A percentile compares a stretch with the other conserved stretches of the same genome.
Conservation (phyloP, 2,329 filamentous ascomycete species). For the Paramyrothecium roridum region DNA sequence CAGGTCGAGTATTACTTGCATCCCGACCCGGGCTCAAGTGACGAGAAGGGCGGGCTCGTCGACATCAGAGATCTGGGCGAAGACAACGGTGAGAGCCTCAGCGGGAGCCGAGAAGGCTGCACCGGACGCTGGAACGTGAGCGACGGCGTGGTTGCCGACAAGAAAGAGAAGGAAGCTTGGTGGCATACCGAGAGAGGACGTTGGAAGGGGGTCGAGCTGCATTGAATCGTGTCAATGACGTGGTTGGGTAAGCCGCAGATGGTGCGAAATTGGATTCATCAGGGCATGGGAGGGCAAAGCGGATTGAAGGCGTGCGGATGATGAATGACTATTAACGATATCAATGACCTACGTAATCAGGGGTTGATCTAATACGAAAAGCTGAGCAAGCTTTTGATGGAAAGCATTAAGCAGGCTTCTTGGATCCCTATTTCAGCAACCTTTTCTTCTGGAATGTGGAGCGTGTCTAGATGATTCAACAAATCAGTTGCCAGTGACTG, state of each 20-base stretch:
- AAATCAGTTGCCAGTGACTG: too few relatives aligned
- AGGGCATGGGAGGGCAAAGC: too few relatives aligned
- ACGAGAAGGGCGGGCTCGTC: conserved; percentile 54
- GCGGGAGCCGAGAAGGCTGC: conserved; percentile 35
- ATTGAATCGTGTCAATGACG: neutral
- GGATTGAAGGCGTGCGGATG: too few relatives aligned
- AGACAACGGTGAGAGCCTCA: conserved; percentile 42
- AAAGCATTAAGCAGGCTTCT: too few relatives aligned
- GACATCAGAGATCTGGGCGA: conserved; percentile 48
- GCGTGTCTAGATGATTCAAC: too few relatives aligned
- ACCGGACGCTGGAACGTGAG: conserved; percentile 44
- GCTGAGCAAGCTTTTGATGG: too few relatives aligned
- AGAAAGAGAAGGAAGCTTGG: conserved; percentile 47
- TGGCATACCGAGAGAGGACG: conserved; percentile 47
- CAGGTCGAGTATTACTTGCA: conserved; percentile 57
- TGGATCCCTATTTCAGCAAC: too few relatives aligned
- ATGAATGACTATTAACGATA: too few relatives aligned
- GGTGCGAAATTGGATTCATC: neutral
- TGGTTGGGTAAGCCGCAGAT: neutral
- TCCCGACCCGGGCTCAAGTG: conserved; percentile 53
- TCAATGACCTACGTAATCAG: too few relatives aligned
- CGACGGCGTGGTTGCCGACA: conserved; percentile 34
- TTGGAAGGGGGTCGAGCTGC: conserved; percentile 30
- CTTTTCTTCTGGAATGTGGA: too few relatives aligned
- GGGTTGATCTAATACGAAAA: too few relatives aligned